Base-by-base conservation (phyloP, 257 asterid genomes). In the Eustoma russellianum region DNA sequence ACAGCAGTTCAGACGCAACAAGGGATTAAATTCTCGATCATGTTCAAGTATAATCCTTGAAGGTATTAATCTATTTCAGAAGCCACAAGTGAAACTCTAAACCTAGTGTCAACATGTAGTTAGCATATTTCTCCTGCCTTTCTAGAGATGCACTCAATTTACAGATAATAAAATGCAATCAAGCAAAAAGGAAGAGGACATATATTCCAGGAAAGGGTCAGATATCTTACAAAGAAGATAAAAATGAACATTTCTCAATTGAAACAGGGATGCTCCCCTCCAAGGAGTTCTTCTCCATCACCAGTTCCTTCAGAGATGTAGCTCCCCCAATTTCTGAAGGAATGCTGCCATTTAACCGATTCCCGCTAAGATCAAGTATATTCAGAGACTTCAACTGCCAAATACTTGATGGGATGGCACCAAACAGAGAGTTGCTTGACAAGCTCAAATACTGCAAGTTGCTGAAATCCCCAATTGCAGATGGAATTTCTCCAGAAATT, bases 341-440 rank as follows among this genome's bases (percentile, higher is more conserved):
- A 66, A 88, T 68, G 71, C 73, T 61, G 57, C 95, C 93, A 47
- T 66, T 77, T 7, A 88, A 71, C 66, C 46, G 74, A 63, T 89
- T 89, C 58, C 69, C 66, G 55, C 95, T 89, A 74, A 85, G 41
- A 79, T 89, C 97, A 50, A 89, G 72, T 56, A 68, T 68, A 24
- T 18, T n/a, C 15, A 77, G 64, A 0, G 56, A 41, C 46, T 80
- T 82, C 17, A 82, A 79, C 49, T 61, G 61, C 33, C 86, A 83
- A 35, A 88, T 52, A 59, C 75, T 78, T 38, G 70, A 50, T 16
- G 97, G 92, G 57, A 85, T 66, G 1, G 60, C 17, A 48, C 97
- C 95, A 14, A 24, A 24, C 30, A 88, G 62, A 24, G 69, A 71
- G 72, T 88, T 88, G 52, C 77, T 40, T 5, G 97, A 83, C 41